Base-by-base conservation (phyloP, 768 basidiomycete species). In the Clavulina sp. region DNA sequence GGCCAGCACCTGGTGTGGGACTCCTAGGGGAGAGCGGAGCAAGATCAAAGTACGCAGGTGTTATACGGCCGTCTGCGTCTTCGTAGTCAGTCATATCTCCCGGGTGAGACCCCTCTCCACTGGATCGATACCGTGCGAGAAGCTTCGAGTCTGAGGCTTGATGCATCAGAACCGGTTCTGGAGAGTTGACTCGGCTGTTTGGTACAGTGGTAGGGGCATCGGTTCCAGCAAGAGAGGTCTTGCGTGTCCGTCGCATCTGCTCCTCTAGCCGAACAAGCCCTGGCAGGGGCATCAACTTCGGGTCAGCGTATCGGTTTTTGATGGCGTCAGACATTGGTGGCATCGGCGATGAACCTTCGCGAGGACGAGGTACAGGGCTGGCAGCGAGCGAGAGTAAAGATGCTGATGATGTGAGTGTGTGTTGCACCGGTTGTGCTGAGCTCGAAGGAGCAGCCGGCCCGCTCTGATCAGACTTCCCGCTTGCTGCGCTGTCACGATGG, bases 261-360 rank as follows among this genome's bases (percentile, higher is more conserved):
- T 53, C 54, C 51, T 62, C 84, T 33, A 89, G 69, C 58, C 76
- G 74, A 60, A 79, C 74, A 64, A 89, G 80, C 33, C 86, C 87
- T 24, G 86, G 87, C 73, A 93, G 91, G 1, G 91, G 87, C 65
- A 82, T 84, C 32, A 95, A 70, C 62, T 96, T 96, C 28, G 75
- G 68, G 57, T 78, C 75, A 56, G 77, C 77, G 65, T 83, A 92
- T 65, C 73, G 84, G 28, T 71, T 70, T 62, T 80, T 65, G 65
- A 87, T 85, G 29, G 74, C 74, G 13, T 76, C 71, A 26, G 82
- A 79, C 7, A 78, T 74, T 18, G 78, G 74, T 36, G 87, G 87
- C 33, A 89, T 75, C n/a, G 84, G 82, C 5, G 85, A 88, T 7
- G 75, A 72, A 33, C 73, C 76, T 41, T 73, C 70, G 52, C 77